These are phyloP conservation scores for Penicillium egyptiacum DNA, from an alignment of 495 filamentous ascomycete genomes.

Conservation along the genomic window DNA sequence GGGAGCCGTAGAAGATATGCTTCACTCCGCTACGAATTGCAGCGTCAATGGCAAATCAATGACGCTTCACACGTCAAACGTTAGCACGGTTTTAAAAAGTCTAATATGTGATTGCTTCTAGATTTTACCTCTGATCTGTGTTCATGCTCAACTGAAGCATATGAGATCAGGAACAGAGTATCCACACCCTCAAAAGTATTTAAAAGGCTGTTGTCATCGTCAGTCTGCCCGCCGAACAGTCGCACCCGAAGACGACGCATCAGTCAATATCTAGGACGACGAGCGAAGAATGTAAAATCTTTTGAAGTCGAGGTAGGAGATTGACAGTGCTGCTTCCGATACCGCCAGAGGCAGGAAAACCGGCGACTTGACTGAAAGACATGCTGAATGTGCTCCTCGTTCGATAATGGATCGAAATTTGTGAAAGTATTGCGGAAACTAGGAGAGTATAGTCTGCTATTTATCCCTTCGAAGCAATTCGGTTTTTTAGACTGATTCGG, in stretches of 20 bases:
- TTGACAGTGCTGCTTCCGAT: conserved; percentile 44
- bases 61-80: conserved; percentile 21
- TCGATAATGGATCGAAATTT: background rate
- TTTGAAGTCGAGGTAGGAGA: conserved; percentile 32
- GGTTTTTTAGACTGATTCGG: background rate
- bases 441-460: too few relatives aligned
- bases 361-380: conserved; percentile 15
- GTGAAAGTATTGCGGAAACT: too few relatives aligned
- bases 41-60: conserved; percentile 53
- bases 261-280: conserved; percentile 34
- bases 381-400: background rate
- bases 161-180: conserved; percentile 34
- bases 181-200: conserved; percentile 28
- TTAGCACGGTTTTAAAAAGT: conserved; percentile 4
- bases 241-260: conserved; percentile 17
- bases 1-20: conserved; percentile 60
- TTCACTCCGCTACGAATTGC: conserved; percentile 52
- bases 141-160: conserved; percentile 28
- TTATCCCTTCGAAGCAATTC: background rate
- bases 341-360: conserved; percentile 46
- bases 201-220: conserved; percentile 19
- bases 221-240: conserved; percentile 27
- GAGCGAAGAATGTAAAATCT: conserved; percentile 37
- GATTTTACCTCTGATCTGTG: conserved; percentile 25
- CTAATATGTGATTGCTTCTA: background rate